A percentile compares a stretch with the other conserved stretches of the same genome.
Conservation (phyloP, 305 asterid genomes). For the Fraxinus dipetala region DNA sequence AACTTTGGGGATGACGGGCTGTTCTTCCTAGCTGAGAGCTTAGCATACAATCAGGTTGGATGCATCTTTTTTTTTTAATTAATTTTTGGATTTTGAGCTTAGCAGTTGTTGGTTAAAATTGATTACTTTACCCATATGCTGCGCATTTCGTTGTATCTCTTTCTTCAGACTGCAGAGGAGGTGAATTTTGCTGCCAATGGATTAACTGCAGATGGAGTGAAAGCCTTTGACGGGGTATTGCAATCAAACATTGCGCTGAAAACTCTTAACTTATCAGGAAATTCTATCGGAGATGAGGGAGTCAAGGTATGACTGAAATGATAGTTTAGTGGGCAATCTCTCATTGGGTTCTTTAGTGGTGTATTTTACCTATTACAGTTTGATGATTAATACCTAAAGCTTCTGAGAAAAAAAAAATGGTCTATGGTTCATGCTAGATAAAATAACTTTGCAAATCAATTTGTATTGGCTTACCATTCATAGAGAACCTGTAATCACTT, state of each 20-base stretch:
- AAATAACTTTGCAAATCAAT: not conserved
- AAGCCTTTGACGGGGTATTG: conserved; percentile 89
- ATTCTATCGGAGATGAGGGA: conserved; percentile 93
- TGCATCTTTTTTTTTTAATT: not conserved
- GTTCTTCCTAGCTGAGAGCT: conserved; percentile 86
- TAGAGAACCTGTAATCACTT: not conserved
- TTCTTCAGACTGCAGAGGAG: conserved; percentile 83
- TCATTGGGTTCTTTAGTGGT: conserved; percentile 9
- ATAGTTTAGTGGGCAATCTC: conserved; percentile 17
- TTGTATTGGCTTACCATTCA: conserved; percentile 3
- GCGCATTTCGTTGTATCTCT: conserved; percentile 10
- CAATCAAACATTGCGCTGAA: conserved; percentile 74
- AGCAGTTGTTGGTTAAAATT: not conserved
- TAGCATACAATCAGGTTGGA: conserved; percentile 84
- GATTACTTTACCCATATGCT: conserved; percentile 17
- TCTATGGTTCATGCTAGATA: not conserved
- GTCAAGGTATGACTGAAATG: conserved; percentile 56
- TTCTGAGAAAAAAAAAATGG: not conserved
- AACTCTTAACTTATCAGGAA: conserved; percentile 85
- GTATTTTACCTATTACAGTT: not conserved
- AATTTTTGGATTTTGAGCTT: not conserved
- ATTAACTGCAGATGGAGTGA: conserved; percentile 82
- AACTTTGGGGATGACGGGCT: conserved; percentile 92
- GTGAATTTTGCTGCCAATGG: conserved; percentile 90
- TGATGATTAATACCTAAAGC: no score